Evolutionary conservation across 306 rosid species (phyloP).

Genomic region (Parietaria judaica): DNA sequence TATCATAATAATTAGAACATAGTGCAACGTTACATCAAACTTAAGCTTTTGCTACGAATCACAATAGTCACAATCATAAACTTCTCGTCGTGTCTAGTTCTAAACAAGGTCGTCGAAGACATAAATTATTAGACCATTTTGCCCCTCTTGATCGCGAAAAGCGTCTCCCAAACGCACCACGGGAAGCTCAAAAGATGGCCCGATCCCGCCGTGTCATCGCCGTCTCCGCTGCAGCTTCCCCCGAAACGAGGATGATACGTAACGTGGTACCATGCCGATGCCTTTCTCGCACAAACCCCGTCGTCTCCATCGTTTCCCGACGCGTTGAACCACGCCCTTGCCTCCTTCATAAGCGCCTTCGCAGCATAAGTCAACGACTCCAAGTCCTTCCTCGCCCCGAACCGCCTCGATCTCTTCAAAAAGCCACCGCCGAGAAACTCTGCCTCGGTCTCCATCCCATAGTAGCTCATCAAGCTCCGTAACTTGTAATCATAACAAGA

Average conservation of each 20-base stretch:
- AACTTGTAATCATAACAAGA: too few relatives aligned
- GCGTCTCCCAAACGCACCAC: conserved; percentile 32
- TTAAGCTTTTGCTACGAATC: too few relatives aligned
- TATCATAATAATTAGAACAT: too few relatives aligned
- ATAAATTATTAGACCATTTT: too few relatives aligned
- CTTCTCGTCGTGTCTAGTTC: too few relatives aligned
- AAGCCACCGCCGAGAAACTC: conserved; percentile 50
- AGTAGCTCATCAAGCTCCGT: too few relatives aligned
- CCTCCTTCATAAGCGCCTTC: conserved; percentile 31
- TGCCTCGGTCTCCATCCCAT: too few relatives aligned
- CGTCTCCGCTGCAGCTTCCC: conserved; percentile 28
- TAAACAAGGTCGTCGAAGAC: too few relatives aligned
- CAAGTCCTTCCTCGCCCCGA: conserved; percentile 34
- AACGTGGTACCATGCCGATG: conserved; percentile 48
- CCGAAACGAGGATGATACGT: conserved; percentile 31
- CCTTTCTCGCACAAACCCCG: conserved; percentile 21
- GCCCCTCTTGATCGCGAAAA: conserved; percentile 21
- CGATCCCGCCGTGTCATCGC: conserved; percentile 16
- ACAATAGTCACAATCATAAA: too few relatives aligned
- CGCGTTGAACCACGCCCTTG: conserved; percentile 25
- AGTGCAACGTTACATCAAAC: too few relatives aligned
- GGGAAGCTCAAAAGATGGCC: conserved; percentile 36
- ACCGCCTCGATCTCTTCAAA: conserved; percentile 39
- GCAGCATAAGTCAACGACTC: conserved; percentile 45
- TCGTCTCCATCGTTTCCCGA: not conserved